A percentile compares a stretch with the other conserved stretches of the same genome.
phyloP scores from a whole-genome alignment of 768 basidiomycete species.

The Kwoniella sp. region DNA sequence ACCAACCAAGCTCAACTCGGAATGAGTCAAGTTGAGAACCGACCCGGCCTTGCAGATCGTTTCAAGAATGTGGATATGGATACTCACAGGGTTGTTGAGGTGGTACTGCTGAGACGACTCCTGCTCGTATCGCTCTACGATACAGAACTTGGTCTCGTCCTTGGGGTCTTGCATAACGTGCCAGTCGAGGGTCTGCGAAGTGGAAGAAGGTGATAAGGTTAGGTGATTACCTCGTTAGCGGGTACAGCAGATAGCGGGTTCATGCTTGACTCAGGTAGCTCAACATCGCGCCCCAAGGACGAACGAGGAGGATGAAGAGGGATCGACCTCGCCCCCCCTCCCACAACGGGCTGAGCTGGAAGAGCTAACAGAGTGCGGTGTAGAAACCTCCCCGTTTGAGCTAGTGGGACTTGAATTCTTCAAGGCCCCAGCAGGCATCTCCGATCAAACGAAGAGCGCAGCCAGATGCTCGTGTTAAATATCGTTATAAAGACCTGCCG shows the following conservation, averaged over 20 bases:
- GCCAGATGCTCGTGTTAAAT: not conserved
- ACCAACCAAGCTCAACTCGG: no score
- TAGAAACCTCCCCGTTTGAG: not conserved
- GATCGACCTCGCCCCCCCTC: no score
- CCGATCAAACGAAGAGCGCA: not conserved
- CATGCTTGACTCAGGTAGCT: no score
- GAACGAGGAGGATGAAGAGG: no score
- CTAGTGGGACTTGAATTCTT: not conserved
- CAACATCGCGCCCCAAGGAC: no score
- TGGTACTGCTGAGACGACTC: conserved; percentile 57
- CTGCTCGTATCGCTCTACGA: conserved; percentile 56
- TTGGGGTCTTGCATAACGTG: conserved; percentile 58
- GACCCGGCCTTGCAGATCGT: no score
- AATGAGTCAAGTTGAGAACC: not conserved
- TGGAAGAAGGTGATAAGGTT: not conserved
- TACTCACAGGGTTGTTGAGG: conserved; percentile 51
- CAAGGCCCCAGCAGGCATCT: no score
- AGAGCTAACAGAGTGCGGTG: no score
- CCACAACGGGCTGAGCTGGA: no score
- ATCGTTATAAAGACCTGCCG: no score
- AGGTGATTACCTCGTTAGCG: no score
- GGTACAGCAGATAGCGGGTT: no score
- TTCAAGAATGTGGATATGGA: not conserved
- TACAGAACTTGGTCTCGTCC: conserved; percentile 56
- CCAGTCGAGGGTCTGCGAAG: conserved; percentile 54